Evolutionary conservation across 2,329 filamentous ascomycete genomes (phyloP).

Genomic region (Atkinsonella texensis): DNA sequence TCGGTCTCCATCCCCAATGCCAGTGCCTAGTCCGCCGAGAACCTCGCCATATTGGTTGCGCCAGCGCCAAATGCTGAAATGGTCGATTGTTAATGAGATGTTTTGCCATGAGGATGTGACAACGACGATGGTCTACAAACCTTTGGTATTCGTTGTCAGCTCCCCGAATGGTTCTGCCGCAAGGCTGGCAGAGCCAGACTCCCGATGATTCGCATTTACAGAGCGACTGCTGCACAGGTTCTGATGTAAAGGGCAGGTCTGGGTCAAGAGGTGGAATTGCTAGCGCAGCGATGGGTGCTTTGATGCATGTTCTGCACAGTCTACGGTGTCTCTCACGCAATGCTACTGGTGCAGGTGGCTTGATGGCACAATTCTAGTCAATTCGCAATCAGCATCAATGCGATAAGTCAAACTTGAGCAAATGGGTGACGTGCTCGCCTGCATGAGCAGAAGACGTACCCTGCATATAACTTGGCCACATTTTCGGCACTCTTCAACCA

Average conservation of each 20-base stretch:
- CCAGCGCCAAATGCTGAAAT: constrained; percentile 69
- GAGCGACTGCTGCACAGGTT: constrained; percentile 43
- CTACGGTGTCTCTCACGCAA: constrained; percentile 69
- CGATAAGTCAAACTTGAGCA: background rate
- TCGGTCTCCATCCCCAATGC: constrained; percentile 77
- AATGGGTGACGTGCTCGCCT: background rate
- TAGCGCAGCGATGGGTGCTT: constrained; percentile 52
- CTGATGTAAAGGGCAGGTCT: constrained; percentile 35
- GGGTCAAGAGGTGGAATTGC: constrained; percentile 32
- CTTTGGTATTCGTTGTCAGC: constrained; percentile 47
- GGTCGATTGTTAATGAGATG: background rate
- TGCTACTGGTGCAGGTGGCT: constrained; percentile 56
- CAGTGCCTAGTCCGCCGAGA: constrained; percentile 69
- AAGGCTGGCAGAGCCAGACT: constrained; percentile 79
- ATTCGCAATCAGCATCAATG: constrained; percentile 3
- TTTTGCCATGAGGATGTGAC: background rate
- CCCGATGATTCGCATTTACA: constrained; percentile 42
- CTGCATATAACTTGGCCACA: constrained; percentile 72
- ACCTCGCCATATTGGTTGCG: constrained; percentile 73
- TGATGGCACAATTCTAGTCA: constrained; percentile 74
- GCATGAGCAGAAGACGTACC: constrained; percentile 36
- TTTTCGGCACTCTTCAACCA: constrained; percentile 72
- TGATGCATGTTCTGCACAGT: constrained; percentile 64
- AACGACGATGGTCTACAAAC: constrained; percentile 22
- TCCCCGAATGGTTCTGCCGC: constrained; percentile 57